These are phyloP conservation scores for Suhomyces sp. DNA, from an alignment of 805 yeast species.

Conservation along the genomic window DNA sequence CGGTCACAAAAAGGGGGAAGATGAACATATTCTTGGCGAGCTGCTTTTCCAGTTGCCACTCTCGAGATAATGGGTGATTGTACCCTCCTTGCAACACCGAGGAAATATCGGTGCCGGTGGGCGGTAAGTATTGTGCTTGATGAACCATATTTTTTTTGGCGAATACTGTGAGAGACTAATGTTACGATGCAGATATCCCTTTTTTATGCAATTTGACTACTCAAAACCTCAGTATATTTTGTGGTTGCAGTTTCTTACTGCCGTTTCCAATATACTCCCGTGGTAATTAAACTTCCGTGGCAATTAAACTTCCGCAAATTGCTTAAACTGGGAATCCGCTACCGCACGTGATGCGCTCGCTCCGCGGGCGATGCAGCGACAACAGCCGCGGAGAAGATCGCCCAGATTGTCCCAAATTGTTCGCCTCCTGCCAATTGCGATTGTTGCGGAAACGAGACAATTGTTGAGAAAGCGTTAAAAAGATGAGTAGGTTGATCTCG, in stretches of 20 bases:
- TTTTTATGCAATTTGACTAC: neutral
- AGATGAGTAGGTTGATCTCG: no score
- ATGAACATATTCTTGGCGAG: constrained; percentile 86
- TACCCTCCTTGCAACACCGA: constrained; percentile 92
- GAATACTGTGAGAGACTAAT: neutral
- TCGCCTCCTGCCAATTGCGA: neutral
- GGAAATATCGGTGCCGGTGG: constrained; percentile 57
- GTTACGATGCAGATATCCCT: neutral
- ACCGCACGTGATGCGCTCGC: neutral
- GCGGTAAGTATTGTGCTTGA: constrained; percentile 65
- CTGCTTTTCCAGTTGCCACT: constrained; percentile 88
- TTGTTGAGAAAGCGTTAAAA: neutral
- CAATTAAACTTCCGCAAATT: neutral
- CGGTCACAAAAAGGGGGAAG: constrained; percentile 86
- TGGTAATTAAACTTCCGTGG: neutral
- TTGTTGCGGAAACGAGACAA: neutral
- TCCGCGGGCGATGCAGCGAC: neutral
- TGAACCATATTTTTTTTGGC: constrained; percentile 46
- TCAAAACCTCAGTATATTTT: neutral
- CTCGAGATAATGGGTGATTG: constrained; percentile 81
- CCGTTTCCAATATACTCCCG: neutral
- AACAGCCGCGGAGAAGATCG: neutral
- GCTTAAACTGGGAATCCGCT: neutral
- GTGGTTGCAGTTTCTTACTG: neutral
- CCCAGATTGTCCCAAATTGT: neutral